Conservation (phyloP, 371 early-diverging fungal genomes). For the Fennellomyces sp. region DNA sequence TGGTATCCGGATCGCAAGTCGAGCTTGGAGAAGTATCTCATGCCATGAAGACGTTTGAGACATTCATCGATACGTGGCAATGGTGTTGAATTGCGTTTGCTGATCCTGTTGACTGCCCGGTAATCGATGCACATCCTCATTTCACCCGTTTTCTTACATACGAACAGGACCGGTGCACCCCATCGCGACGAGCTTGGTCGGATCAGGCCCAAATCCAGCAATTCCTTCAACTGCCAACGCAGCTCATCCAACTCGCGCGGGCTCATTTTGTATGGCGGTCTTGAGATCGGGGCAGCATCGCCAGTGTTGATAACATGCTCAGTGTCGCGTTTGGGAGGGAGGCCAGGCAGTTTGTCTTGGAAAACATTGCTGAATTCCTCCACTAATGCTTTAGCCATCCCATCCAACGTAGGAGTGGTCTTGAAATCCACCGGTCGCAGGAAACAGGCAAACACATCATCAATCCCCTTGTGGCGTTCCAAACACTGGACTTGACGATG, state of each 20-base stretch:
- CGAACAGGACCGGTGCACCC: conserved; percentile 23
- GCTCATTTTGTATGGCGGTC: no score
- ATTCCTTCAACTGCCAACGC: no score
- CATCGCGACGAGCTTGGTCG: conserved; percentile 24
- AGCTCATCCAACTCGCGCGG: no score
- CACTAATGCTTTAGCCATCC: neutral
- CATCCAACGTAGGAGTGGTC: neutral
- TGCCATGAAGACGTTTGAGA: conserved; percentile 32
- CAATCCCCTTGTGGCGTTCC: no score
- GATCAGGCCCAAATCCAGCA: no score
- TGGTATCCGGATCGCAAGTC: conserved; percentile 37
- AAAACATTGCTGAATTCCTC: no score
- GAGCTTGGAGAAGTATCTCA: conserved; percentile 43
- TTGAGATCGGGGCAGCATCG: no score
- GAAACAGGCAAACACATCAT: no score
- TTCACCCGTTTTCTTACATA: conserved; percentile 10
- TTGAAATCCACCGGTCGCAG: neutral
- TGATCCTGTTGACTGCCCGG: conserved; percentile 26
- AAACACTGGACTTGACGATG: no score
- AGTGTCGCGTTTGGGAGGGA: no score
- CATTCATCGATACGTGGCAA: conserved; percentile 37
- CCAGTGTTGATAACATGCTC: no score
- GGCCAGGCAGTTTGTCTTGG: no score
- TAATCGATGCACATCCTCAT: conserved; percentile 53
- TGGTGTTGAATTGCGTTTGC: neutral